Percentiles rank a stretch among this genome's conserved stretches.
phyloP scores from a whole-genome alignment of 2,329 filamentous ascomycete genomes.

The Penicillium nordicum region DNA sequence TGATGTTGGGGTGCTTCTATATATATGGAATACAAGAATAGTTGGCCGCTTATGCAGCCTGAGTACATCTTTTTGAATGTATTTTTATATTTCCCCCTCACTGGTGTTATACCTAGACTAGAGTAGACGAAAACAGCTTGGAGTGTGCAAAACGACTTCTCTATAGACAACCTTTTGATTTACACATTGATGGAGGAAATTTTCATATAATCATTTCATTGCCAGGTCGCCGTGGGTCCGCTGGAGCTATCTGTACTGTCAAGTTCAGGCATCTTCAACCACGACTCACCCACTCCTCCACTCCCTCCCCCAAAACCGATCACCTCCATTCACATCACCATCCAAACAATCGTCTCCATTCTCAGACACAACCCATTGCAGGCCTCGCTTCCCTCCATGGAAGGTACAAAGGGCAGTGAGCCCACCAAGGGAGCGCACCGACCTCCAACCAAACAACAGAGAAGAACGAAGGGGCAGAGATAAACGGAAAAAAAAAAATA shows the following conservation, averaged over 20 bases:
- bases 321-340: background rate
- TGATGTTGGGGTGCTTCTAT: background rate
- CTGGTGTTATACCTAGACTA: too few relatives aligned
- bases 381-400: background rate
- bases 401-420: background rate
- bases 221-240: background rate
- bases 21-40: too few relatives aligned
- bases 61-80: too few relatives aligned
- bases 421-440: background rate
- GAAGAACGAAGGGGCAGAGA: constrained; percentile 7
- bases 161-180: too few relatives aligned
- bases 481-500: background rate
- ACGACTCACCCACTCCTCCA: background rate
- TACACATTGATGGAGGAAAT: background rate
- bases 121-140: too few relatives aligned
- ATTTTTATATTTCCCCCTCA: too few relatives aligned
- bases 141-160: too few relatives aligned
- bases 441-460: constrained; percentile 11
- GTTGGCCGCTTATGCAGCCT: too few relatives aligned
- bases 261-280: background rate
- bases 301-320: background rate
- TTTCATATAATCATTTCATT: constrained; percentile 1
- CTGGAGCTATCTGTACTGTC: background rate
- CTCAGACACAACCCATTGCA: background rate
- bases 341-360: background rate